These are phyloP conservation scores for Fusarium poae DNA, from an alignment of 2,329 filamentous ascomycete genomes.

Conservation along the genomic window DNA sequence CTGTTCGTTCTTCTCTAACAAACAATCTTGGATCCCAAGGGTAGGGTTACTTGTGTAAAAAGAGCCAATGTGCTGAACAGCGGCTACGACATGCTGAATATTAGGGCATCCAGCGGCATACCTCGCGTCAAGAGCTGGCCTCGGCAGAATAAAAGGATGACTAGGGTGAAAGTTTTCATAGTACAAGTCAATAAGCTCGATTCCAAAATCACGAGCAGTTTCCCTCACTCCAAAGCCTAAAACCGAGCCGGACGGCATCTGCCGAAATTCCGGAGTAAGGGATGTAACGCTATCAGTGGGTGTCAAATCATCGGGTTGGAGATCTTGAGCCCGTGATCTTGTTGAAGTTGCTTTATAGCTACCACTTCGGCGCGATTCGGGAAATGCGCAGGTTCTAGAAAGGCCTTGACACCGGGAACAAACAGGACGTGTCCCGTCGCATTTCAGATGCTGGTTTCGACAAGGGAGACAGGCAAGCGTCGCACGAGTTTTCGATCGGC, in stretches of 20 bases:
- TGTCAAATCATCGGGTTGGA: background rate
- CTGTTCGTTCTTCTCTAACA: background rate
- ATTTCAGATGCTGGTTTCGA: background rate
- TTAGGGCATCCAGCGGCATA: background rate
- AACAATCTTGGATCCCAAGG: background rate
- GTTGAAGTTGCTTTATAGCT: background rate
- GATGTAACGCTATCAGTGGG: background rate
- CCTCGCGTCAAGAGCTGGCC: background rate
- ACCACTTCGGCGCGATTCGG: background rate
- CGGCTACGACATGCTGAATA: background rate
- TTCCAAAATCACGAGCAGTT: background rate
- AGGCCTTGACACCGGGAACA: background rate
- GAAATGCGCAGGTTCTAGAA: background rate
- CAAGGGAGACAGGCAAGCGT: background rate
- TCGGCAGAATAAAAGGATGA: background rate
- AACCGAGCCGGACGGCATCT: background rate
- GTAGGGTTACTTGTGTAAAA: background rate
- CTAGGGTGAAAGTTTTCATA: background rate
- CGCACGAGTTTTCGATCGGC: background rate
- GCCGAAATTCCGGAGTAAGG: background rate
- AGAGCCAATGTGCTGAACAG: background rate
- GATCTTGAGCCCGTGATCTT: background rate
- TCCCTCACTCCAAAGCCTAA: background rate
- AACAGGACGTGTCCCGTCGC: background rate
- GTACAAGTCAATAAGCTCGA: background rate